Evolutionary conservation across 352 stramenopile genomes (phyloP), one percentile per base, ranked within the genome.

Genomic region (Pythium apleroticum): DNA sequence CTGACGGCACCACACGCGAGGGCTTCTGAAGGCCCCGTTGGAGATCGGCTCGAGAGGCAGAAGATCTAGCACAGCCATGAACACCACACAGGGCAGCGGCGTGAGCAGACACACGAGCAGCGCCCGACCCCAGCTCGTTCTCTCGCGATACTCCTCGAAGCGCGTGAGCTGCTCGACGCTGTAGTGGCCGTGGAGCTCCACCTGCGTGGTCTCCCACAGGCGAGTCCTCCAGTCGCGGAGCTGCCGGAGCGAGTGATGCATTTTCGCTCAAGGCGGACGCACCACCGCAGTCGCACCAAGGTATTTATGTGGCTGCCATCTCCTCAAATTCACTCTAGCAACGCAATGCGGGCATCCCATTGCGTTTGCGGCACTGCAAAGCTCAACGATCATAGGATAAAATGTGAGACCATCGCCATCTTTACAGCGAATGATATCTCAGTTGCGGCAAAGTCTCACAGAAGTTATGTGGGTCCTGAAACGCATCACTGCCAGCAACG

Each of bases 111-210:
- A 70, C 2, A 65, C 49, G 17, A 64, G 7, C 14, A 61, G 1
- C 3, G 41, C 63, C 2, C 56, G 57, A 14, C 22, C 3, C 56
- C 56, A 61, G 19, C 27, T 61, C n/a, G 56, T 61, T 11, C 4
- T 9, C 2, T 7, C 0, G 15, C 15, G 25, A 27, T 55, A 70
- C 12, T 9, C 28, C 1, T 57, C 20, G 30, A 70, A 37, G 1
- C 20, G 25, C 19, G 27, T 27, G 15, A 70, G 15, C 9, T 61
- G 35, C 35, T 54, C 49, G 37, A 61, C 30, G 28, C 28, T 59
- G 50, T 70, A 70, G 19, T 57, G 33, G 35, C 63, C 63, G 6
- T 70, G 56, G 24, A 65, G 50, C 22, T 70, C 63, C 2, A 70
- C 63, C 25, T 70, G 63, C 17, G 48, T 56, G 25, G 56, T 30